phyloP scores from a whole-genome alignment of 2,329 filamentous ascomycete species.

The Pseudogymnoascus sp. region DNA sequence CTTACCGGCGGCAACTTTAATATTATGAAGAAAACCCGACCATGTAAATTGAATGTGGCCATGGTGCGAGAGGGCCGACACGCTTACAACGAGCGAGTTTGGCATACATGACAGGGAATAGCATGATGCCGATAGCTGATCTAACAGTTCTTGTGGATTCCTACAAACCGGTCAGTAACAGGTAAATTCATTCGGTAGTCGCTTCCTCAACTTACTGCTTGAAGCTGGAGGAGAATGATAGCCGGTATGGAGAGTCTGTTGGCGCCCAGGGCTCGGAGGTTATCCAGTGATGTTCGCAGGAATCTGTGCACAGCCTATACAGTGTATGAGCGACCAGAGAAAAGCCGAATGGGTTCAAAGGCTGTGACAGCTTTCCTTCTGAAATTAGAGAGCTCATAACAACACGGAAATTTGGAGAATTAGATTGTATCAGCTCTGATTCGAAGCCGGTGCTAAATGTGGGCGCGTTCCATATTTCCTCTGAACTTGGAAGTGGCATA shows the following conservation, averaged over 20 bases:
- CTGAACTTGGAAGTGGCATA: conserved; percentile 13
- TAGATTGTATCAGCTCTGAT: conserved; percentile 8
- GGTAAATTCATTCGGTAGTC: not conserved
- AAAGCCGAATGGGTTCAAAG: conserved; percentile 14
- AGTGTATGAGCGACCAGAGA: conserved; percentile 14
- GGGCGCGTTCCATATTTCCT: conserved; percentile 13
- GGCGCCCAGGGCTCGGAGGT: conserved; percentile 9
- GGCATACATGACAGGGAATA: conserved; percentile 14
- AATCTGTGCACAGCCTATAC: conserved; percentile 15
- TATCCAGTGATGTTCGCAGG: conserved; percentile 13
- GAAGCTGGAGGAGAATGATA: conserved; percentile 13
- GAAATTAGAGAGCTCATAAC: conserved; percentile 13
- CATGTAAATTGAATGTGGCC: conserved; percentile 16
- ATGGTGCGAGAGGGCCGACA: conserved; percentile 15
- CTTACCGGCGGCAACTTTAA: conserved; percentile 15
- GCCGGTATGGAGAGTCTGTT: conserved; percentile 13
- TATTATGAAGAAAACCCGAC: conserved; percentile 15
- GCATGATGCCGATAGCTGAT: conserved; percentile 14
- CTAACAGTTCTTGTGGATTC: conserved; percentile 14
- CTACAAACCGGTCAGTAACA: conserved; percentile 7
- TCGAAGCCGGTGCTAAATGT: conserved; percentile 8
- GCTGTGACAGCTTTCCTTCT: conserved; percentile 12
- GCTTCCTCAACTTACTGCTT: conserved; percentile 11
- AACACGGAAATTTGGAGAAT: conserved; percentile 12
- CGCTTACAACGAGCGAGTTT: conserved; percentile 14